These are phyloP conservation scores for Fulvia fulva DNA, from an alignment of 2,329 filamentous ascomycete genomes.

Conservation along the genomic window DNA sequence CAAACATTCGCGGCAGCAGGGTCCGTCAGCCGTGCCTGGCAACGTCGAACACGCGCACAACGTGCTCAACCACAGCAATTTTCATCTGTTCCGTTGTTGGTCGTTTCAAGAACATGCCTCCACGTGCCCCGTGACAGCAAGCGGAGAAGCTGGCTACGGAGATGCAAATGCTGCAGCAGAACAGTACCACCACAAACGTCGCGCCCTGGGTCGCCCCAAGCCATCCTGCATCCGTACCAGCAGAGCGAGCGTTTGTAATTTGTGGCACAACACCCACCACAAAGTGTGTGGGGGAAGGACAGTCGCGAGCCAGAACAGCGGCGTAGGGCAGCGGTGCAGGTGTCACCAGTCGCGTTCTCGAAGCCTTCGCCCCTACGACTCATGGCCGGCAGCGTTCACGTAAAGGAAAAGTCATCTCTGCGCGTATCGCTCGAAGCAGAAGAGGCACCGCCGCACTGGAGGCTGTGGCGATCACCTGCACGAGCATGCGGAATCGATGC, in stretches of 20 bases:
- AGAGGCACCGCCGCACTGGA: background rate
- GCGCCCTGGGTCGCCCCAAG: background rate
- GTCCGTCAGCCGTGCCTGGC: no score
- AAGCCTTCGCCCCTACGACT: background rate
- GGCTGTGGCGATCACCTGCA: background rate
- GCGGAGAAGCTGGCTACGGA: background rate
- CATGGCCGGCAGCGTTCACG: background rate
- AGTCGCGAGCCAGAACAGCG: background rate
- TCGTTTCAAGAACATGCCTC: background rate
- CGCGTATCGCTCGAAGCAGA: background rate
- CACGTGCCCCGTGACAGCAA: background rate
- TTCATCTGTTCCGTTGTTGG: background rate
- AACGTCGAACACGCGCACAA: background rate
- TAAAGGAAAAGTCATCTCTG: background rate
- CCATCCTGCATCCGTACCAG: background rate
- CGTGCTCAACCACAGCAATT: background rate
- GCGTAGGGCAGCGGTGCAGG: background rate
- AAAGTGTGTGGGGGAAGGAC: background rate
- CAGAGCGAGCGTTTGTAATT: background rate
- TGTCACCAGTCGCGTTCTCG: background rate
- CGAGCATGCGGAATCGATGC: background rate
- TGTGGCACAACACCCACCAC: background rate
- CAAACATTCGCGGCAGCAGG: background rate
- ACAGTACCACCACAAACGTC: background rate
- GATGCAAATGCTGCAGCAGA: background rate